A percentile compares a stretch with the other conserved stretches of the same genome.
phyloP scores from a whole-genome alignment of 345 rosid species.

The Arabidopsis suecica region DNA sequence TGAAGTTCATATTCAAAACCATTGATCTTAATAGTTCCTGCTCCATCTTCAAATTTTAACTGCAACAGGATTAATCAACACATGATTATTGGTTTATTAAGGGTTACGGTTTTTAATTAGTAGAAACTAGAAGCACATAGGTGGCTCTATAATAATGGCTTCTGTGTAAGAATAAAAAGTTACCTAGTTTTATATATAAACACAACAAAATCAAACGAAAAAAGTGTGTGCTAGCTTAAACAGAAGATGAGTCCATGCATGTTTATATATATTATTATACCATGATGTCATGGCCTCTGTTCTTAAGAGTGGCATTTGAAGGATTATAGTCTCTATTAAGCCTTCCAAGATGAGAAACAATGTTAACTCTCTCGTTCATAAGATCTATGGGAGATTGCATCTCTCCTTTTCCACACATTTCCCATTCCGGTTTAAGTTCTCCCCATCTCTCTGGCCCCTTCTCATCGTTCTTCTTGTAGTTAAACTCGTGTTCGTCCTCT shows the following conservation, averaged over 20 bases:
- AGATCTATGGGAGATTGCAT: constrained; percentile 93
- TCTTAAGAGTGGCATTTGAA: constrained; percentile 64
- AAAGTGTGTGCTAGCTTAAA: background rate
- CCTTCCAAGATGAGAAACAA: constrained; percentile 64
- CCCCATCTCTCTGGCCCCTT: constrained; percentile 84
- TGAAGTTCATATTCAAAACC: constrained; percentile 56
- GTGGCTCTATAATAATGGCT: background rate
- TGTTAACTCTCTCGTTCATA: constrained; percentile 54
- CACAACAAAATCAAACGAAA: background rate
- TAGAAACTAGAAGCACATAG: background rate
- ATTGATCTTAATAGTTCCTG: constrained; percentile 59
- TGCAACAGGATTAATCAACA: background rate
- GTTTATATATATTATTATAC: constrained; percentile 43
- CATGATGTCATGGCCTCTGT: constrained; percentile 92
- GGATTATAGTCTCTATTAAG: constrained; percentile 63
- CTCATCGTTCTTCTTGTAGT: constrained; percentile 48
- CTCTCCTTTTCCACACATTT: constrained; percentile 62
- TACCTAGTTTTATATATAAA: background rate
- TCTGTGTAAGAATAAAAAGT: background rate
- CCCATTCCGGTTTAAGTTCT: constrained; percentile 63
- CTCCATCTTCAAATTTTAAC: constrained; percentile 55
- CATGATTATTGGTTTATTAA: background rate
- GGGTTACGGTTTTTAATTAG: background rate
- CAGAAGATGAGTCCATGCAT: background rate
- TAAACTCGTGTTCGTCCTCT: constrained; percentile 79